Percentiles rank a stretch among this genome's conserved stretches.
phyloP scores from a whole-genome alignment of 768 basidiomycete species.

The Podaxis sp. region DNA sequence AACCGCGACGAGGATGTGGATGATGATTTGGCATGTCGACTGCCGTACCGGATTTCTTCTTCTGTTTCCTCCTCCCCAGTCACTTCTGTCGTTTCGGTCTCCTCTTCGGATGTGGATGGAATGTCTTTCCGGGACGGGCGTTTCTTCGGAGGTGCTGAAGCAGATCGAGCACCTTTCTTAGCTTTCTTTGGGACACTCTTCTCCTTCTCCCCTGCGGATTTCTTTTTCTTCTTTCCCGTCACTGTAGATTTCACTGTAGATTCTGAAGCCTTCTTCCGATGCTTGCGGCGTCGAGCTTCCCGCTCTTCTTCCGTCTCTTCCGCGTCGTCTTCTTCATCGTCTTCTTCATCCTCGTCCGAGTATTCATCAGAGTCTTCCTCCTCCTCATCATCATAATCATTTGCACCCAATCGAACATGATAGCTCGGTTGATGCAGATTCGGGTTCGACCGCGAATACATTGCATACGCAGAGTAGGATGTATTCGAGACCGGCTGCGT shows the following conservation, averaged over 20 bases:
- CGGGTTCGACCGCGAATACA: slow-evolving; percentile 7
- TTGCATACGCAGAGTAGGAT: slow-evolving; percentile 8
- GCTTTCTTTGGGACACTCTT: slow-evolving; percentile 8
- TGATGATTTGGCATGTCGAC: slow-evolving; percentile 2
- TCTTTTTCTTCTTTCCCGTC: slow-evolving; percentile 15
- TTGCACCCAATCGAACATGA: slow-evolving; percentile 11
- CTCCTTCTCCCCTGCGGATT: slow-evolving; percentile 12
- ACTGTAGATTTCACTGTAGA: neutral
- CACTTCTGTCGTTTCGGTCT: slow-evolving; percentile 2
- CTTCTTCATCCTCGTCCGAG: slow-evolving; percentile 18
- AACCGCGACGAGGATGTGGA: slow-evolving; percentile 8
- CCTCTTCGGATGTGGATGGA: slow-evolving; percentile 8
- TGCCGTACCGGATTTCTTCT: slow-evolving; percentile 1
- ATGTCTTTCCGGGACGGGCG: neutral
- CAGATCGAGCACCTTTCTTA: neutral
- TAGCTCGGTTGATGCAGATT: slow-evolving; percentile 11
- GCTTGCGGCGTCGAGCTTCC: neutral
- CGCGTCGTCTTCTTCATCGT: slow-evolving; percentile 18
- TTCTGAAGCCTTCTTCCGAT: slow-evolving; percentile 8
- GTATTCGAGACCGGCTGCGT: slow-evolving; percentile 3
- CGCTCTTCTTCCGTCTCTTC: slow-evolving; percentile 11
- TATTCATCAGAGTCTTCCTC: slow-evolving; percentile 13
- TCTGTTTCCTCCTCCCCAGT: slow-evolving; percentile 6
- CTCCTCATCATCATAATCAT: slow-evolving; percentile 18
- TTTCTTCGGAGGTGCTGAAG: slow-evolving; percentile 11